Evolutionary conservation across 257 asterid species (phyloP), one percentile per base, ranked within the genome.

Genomic region (Striga asiatica): DNA sequence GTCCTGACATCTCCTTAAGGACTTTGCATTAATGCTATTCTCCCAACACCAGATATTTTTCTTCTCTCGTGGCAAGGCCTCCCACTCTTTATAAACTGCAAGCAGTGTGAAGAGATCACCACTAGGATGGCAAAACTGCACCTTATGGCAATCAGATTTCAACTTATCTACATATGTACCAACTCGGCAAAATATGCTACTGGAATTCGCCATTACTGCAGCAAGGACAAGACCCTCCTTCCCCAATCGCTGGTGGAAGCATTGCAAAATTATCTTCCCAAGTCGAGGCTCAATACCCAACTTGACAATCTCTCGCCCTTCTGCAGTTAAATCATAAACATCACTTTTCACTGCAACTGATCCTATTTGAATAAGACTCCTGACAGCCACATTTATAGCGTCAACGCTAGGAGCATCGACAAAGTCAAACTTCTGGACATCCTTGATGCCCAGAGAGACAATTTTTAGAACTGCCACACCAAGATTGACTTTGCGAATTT

Each of bases 71-170:
- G 85, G 81, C 61, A 80, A 64, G 64, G 67, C 58, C 68, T 82
- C 94, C 95, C 97, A 91, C 65, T 74, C 93, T 68, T 63, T 87
- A 65, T 82, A 91, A 65, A 91, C 98, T n/a, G 89, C 76, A 24
- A 91, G 93, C 67, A 87, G 73, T 9, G 98, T 91, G 76, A 91
- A 91, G 59, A 87, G 93, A 60, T 91, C 98, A 17, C 98, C 98
- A 65, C 34, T 61, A 24, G 75, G 82, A 71, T 87, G 98, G 69
- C 95, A 84, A 68, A 91, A 91, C 55, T 82, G 80, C 71, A 91
- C 89, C 89, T 91, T 87, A 50, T 60, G 82, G 74, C 95, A 49
- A 65, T 91, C 98, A 39, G 95, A 82, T 71, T 88, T 78, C 50
- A 66, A 48, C 77, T 87, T 91, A 47, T 72, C 81, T 65, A 73